Percentiles rank a stretch among this genome's conserved stretches.
Evolutionary conservation across 768 basidiomycete genomes (phyloP).

Genomic region (Naematelia aurantialba): DNA sequence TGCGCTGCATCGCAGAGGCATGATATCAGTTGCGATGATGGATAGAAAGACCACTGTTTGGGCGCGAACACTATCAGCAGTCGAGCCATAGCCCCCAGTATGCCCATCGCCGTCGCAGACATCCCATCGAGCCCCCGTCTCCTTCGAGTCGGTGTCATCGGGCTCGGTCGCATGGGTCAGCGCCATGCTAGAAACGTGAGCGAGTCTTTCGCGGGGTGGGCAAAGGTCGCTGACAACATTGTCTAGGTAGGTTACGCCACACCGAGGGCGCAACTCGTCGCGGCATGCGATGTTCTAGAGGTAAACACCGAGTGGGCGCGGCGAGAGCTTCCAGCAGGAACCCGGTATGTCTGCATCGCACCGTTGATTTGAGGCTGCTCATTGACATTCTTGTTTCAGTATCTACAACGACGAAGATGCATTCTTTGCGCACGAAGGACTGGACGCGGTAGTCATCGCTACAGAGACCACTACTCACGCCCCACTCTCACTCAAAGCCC

Average conservation of each 20-base stretch:
- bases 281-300: not conserved
- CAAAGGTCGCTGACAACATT: too few species aligned
- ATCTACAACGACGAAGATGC: not conserved
- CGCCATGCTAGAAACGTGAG: not conserved
- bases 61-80: too few species aligned
- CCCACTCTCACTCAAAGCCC: not conserved
- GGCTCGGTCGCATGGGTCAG: conserved; percentile 2
- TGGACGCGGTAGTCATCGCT: not conserved
- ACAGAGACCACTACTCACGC: conserved; percentile 4
- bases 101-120: too few species aligned
- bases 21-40: too few species aligned
- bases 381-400: too few species aligned
- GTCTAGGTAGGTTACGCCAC: too few species aligned
- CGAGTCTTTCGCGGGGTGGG: too few species aligned
- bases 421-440: not conserved
- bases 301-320: not conserved
- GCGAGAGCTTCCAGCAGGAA: not conserved
- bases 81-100: too few species aligned
- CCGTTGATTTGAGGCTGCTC: too few species aligned
- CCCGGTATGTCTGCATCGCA: too few species aligned
- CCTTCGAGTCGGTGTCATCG: conserved; percentile 1
- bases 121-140: not conserved
- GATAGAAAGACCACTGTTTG: too few species aligned
- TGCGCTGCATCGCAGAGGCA: too few species aligned
- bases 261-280: not conserved